phyloP scores from a whole-genome alignment of 2,329 filamentous ascomycete genomes.

The Teratosphaeria epicoccoides region DNA sequence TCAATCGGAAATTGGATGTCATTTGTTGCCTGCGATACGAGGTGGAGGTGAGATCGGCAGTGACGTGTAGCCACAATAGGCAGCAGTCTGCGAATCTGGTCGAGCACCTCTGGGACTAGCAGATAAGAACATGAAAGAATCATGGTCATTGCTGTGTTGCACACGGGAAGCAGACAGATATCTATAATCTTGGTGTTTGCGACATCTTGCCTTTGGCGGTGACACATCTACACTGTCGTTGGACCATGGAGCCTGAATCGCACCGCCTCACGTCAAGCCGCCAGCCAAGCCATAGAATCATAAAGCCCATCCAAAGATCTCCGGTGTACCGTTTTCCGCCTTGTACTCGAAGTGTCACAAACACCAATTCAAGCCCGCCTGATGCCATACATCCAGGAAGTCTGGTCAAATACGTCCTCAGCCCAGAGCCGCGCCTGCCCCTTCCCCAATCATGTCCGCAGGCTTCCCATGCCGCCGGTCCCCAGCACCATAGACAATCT shows the following conservation, averaged over 20 bases:
- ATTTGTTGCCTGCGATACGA: no score
- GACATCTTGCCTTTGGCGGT: background rate
- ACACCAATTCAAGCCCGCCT: background rate
- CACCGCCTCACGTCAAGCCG: background rate
- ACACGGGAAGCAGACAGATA: no score
- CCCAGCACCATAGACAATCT: conserved; percentile 23
- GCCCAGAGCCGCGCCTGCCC: background rate
- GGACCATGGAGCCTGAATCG: background rate
- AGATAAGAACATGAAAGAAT: no score
- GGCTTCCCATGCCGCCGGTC: conserved; percentile 11
- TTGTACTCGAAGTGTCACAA: background rate
- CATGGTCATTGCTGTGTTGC: no score
- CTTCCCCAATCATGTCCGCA: conserved; percentile 2
- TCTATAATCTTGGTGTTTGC: no score
- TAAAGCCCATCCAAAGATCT: background rate
- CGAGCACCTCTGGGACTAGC: no score
- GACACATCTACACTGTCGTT: background rate
- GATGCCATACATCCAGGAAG: background rate
- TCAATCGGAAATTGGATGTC: no score
- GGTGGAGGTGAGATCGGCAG: no score
- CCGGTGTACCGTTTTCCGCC: background rate
- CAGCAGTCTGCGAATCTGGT: no score
- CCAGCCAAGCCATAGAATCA: background rate
- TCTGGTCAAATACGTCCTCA: background rate
- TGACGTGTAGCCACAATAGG: no score